Percentiles rank a stretch among this genome's conserved stretches.
Conservation (phyloP, 257 asterid genomes). For the Haberlea rhodopensis region DNA sequence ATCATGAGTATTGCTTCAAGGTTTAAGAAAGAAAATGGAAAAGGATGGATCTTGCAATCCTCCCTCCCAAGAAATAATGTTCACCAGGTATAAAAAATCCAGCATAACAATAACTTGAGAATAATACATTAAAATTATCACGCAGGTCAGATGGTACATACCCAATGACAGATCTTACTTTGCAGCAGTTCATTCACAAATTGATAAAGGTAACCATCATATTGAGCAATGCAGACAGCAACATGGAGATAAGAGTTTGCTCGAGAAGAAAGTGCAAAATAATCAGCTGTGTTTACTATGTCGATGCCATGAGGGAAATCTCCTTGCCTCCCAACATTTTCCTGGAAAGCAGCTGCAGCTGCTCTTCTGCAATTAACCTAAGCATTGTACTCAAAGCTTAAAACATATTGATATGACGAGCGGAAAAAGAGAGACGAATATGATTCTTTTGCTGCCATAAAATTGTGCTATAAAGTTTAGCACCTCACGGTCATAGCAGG, state of each 20-base stretch:
- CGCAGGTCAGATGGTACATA: conserved; percentile 40
- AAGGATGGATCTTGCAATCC: background rate
- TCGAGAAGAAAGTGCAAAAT: conserved; percentile 93
- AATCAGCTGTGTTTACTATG: conserved; percentile 87
- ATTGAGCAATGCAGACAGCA: conserved; percentile 80
- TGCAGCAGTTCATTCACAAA: conserved; percentile 79
- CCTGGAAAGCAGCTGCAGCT: conserved; percentile 99
- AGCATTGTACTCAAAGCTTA: conserved; percentile 32
- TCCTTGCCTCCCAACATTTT: conserved; percentile 98
- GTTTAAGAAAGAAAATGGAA: background rate
- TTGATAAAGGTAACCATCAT: conserved; percentile 75
- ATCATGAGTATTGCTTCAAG: too few species aligned
- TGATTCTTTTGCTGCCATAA: conserved; percentile 8
- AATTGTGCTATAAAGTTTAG: conserved; percentile 21
- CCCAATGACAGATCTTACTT: conserved; percentile 96
- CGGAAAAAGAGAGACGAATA: conserved; percentile 17
- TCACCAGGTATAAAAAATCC: conserved; percentile 13
- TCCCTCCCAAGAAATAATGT: conserved; percentile 2
- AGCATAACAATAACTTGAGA: conserved; percentile 16
- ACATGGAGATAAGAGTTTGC: conserved; percentile 79
- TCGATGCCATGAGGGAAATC: conserved; percentile 86
- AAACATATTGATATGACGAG: conserved; percentile 28
- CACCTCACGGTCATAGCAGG: conserved; percentile 99
- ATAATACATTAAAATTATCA: conserved; percentile 13
- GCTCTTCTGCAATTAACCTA: conserved; percentile 99